phyloP scores from a whole-genome alignment of 805 yeast genomes.

The Lipomyces spencermartinsiae region DNA sequence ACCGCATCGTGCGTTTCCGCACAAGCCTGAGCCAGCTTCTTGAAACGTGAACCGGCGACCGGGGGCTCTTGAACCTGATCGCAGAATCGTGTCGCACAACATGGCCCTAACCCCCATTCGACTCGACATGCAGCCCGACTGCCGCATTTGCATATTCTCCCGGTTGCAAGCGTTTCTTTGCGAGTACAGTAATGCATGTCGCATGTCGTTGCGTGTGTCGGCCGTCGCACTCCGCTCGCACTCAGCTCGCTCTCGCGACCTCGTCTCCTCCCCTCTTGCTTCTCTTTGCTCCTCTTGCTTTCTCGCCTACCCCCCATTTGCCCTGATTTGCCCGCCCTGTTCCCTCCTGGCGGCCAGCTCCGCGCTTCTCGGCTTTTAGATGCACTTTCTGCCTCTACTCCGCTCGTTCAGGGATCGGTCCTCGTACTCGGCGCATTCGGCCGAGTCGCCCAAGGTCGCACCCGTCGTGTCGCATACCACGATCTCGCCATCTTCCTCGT shows the following conservation, averaged over 20 bases:
- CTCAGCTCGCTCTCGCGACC: constrained; percentile 18
- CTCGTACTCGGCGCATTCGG: constrained; percentile 26
- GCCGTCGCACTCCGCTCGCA: constrained; percentile 7
- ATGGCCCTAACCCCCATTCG: background rate
- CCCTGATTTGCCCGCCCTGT: constrained; percentile 7
- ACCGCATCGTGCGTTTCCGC: background rate
- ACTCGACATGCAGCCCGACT: background rate
- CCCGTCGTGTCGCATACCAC: constrained; percentile 6
- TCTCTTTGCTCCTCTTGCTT: background rate
- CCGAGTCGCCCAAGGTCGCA: constrained; percentile 10
- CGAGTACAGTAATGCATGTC: no score
- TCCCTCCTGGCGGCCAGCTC: constrained; percentile 3
- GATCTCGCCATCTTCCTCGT: constrained; percentile 25
- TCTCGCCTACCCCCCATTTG: constrained; percentile 5
- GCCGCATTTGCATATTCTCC: background rate
- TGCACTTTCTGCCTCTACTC: constrained; percentile 33
- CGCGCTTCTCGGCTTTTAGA: constrained; percentile 13
- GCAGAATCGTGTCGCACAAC: background rate
- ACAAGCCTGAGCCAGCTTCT: constrained; percentile 6
- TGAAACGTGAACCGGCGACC: constrained; percentile 1
- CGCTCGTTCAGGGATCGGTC: constrained; percentile 31
- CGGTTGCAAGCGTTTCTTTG: no score
- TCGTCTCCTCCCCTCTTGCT: constrained; percentile 5
- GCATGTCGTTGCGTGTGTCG: background rate
- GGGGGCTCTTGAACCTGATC: background rate